Percentiles rank a stretch among this genome's conserved stretches.
These are phyloP conservation scores for Curvularia hawaiiensis DNA, from an alignment of 2,329 filamentous ascomycete species.

Conservation along the genomic window DNA sequence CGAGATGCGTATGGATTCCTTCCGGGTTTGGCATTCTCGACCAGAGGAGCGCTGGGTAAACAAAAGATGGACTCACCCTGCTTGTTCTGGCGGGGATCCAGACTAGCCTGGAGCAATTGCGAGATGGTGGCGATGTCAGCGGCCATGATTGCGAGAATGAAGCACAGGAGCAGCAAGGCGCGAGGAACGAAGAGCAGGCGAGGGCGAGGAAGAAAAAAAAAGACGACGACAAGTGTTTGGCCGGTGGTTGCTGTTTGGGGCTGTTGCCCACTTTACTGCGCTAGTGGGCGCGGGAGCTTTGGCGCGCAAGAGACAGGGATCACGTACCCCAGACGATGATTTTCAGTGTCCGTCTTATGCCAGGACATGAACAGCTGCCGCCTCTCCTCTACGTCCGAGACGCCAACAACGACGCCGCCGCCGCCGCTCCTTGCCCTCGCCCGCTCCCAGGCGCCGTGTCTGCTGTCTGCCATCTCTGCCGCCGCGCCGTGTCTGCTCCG, in stretches of 20 bases:
- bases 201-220: not conserved
- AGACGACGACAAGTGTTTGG: conserved; percentile 20
- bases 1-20: not conserved
- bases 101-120: conserved; percentile 85
- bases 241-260: conserved; percentile 24
- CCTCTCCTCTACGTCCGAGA: conserved; percentile 3
- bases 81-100: conserved; percentile 85
- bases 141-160: conserved; percentile 56
- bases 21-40: not conserved
- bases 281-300: conserved; percentile 17
- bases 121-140: conserved; percentile 69
- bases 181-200: conserved; percentile 1
- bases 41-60: conserved; percentile 17
- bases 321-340: conserved; percentile 21
- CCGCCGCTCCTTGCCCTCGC: not conserved
- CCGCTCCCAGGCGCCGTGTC: conserved; percentile 3
- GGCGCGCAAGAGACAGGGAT: conserved; percentile 6
- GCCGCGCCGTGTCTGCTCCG: not conserved
- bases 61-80: conserved; percentile 67
- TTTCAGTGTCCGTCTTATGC: conserved; percentile 12
- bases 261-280: conserved; percentile 6
- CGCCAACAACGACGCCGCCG: not conserved
- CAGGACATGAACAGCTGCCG: conserved; percentile 14
- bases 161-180: conserved; percentile 5
- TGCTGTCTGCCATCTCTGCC: not conserved